Percentiles rank a stretch among this genome's conserved stretches.
phyloP scores from a whole-genome alignment of 2,329 filamentous ascomycete species.

The Sporothrix phasma region DNA sequence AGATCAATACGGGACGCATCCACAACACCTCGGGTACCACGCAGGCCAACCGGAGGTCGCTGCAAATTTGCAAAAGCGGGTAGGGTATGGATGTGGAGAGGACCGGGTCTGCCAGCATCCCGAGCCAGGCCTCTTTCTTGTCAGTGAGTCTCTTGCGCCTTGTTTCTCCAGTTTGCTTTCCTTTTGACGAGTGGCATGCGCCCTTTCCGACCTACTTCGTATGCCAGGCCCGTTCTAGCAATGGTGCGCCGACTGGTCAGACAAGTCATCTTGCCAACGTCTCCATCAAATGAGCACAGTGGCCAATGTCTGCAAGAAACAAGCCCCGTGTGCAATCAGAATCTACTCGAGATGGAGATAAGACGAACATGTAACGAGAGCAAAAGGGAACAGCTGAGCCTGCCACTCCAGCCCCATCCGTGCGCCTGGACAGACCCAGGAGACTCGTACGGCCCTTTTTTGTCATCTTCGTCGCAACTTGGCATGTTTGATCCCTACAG shows the following conservation, averaged over 20 bases:
- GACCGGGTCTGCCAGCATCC: background rate
- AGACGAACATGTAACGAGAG: background rate
- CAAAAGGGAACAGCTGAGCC: background rate
- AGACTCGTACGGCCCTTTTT: background rate
- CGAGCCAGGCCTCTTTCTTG: background rate
- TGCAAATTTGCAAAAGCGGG: slow-evolving; percentile 7
- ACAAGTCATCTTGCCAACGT: background rate
- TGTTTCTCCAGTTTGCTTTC: background rate
- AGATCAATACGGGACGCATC: background rate
- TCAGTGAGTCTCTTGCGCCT: background rate
- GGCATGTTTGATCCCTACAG: background rate
- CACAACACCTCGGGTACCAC: background rate
- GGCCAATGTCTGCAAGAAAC: background rate
- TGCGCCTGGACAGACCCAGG: background rate
- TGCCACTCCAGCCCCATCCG: slow-evolving; percentile 4
- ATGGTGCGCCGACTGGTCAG: background rate
- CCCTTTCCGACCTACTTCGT: background rate
- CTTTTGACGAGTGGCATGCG: background rate
- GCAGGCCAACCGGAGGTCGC: background rate
- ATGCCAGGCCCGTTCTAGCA: background rate
- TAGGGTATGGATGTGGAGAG: background rate
- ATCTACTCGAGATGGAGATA: too few species aligned
- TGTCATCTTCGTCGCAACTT: background rate
- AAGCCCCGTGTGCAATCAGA: background rate
- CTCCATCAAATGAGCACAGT: background rate